Conservation (phyloP, 169 alveolate genomes). For the Cyclospora cayetanensis region DNA sequence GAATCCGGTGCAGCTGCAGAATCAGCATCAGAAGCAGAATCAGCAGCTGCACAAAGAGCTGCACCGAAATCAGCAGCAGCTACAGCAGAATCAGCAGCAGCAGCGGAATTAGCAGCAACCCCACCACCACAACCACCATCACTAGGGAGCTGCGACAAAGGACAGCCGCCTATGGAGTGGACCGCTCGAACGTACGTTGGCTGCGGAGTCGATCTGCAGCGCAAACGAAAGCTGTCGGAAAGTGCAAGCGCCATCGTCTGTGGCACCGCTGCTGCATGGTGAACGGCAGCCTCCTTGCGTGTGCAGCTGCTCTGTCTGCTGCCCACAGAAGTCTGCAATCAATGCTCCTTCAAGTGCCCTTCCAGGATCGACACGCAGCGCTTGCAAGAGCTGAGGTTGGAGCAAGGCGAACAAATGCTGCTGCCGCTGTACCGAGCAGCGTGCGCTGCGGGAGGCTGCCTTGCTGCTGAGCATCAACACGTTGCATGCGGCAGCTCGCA, state of each 20-base stretch:
- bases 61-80: no score
- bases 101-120: no score
- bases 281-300: background rate
- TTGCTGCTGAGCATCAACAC: slow-evolving; percentile 45
- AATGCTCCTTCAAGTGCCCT: background rate
- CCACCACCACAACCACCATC: no score
- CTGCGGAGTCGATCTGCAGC: slow-evolving; percentile 39
- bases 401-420: slow-evolving; percentile 24
- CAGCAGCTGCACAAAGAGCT: no score
- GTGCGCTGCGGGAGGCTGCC: background rate
- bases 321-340: slow-evolving; percentile 13
- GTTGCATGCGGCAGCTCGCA: slow-evolving; percentile 41
- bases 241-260: background rate
- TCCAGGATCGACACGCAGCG: slow-evolving; percentile 18
- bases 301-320: slow-evolving; percentile 41
- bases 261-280: background rate
- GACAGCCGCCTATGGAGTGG: no score
- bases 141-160: no score
- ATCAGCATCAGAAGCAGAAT: no score
- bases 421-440: slow-evolving; percentile 44
- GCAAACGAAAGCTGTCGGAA: slow-evolving; percentile 27
- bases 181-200: slow-evolving; percentile 21
- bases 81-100: no score
- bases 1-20: no score
- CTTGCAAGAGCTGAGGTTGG: slow-evolving; percentile 49